Evolutionary conservation across 2,329 filamentous ascomycete species (phyloP).

Genomic region (Sclerotiophoma versabilis): DNA sequence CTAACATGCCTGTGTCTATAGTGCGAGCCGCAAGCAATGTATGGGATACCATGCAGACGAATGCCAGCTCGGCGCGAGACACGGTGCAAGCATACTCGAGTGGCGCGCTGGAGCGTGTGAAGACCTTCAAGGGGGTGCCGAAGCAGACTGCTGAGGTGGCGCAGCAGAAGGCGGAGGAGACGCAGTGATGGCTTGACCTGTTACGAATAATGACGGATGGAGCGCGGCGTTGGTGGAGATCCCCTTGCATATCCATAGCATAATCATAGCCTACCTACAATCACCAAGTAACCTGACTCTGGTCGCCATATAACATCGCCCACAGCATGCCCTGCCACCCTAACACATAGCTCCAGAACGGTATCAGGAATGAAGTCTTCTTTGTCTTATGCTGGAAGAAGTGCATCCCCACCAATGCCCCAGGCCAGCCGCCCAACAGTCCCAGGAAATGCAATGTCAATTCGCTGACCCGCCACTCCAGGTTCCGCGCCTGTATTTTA

Average conservation of each 20-base stretch:
- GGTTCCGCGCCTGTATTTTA: constrained; percentile 44
- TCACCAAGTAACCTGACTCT: constrained; percentile 10
- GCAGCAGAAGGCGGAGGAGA: constrained; percentile 15
- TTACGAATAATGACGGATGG: constrained; percentile 2
- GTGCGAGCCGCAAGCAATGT: constrained; percentile 33
- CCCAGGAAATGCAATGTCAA: constrained; percentile 38
- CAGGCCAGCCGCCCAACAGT: constrained; percentile 45
- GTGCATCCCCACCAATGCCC: constrained; percentile 43
- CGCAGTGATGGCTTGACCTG: constrained; percentile 14
- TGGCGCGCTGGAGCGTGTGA: constrained; percentile 28
- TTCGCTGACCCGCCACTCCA: constrained; percentile 44
- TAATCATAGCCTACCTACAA: constrained; percentile 4
- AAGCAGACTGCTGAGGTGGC: constrained; percentile 15
- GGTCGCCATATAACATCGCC: constrained; percentile 8
- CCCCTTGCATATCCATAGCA: constrained; percentile 2
- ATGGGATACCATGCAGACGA: constrained; percentile 31
- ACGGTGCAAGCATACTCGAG: constrained; percentile 22
- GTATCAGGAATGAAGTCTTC: constrained; percentile 37
- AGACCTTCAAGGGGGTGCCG: constrained; percentile 17
- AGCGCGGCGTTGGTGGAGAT: constrained; percentile 8
- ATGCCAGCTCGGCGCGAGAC: constrained; percentile 14
- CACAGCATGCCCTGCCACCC: constrained; percentile 40
- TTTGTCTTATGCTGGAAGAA: constrained; percentile 49
- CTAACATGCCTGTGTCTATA: constrained; percentile 35
- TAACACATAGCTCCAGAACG: constrained; percentile 43